Percentiles rank a stretch among this genome's conserved stretches.
Conservation (phyloP, 2,329 filamentous ascomycete species). For the Blastomyces parvus region DNA sequence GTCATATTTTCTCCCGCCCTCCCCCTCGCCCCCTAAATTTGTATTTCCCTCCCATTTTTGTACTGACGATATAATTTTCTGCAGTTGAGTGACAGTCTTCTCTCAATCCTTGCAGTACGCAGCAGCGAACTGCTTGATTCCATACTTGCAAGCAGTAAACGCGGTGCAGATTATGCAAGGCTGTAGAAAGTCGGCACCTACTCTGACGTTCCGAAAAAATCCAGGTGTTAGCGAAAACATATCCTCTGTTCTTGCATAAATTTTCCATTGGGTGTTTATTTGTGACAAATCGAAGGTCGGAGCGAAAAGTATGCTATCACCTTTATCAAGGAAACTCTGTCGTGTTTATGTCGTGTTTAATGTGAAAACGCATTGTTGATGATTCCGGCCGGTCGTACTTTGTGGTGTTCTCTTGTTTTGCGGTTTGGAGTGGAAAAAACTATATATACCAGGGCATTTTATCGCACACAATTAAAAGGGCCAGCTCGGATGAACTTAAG, state of each 20-base stretch:
- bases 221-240: not conserved
- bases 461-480: not conserved
- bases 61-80: slow-evolving; percentile 2
- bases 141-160: slow-evolving; percentile 14
- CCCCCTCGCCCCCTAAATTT: not conserved
- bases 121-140: slow-evolving; percentile 16
- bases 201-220: not conserved
- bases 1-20: not conserved
- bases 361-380: not conserved
- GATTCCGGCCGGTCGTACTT: not conserved
- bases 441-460: not conserved
- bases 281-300: not conserved
- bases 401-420: not conserved
- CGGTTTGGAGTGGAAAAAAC: not conserved
- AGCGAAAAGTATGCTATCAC: not conserved
- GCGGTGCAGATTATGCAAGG: slow-evolving; percentile 12
- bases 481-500: not conserved
- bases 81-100: slow-evolving; percentile 63
- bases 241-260: not conserved
- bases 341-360: not conserved
- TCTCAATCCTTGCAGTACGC: slow-evolving; percentile 62
- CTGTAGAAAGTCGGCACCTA: slow-evolving; percentile 7
- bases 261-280: not conserved
- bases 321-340: not conserved
- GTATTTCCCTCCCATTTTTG: not conserved